These are phyloP conservation scores for Alectoria sarmentosa DNA, from an alignment of 495 filamentous ascomycete species.

Conservation along the genomic window DNA sequence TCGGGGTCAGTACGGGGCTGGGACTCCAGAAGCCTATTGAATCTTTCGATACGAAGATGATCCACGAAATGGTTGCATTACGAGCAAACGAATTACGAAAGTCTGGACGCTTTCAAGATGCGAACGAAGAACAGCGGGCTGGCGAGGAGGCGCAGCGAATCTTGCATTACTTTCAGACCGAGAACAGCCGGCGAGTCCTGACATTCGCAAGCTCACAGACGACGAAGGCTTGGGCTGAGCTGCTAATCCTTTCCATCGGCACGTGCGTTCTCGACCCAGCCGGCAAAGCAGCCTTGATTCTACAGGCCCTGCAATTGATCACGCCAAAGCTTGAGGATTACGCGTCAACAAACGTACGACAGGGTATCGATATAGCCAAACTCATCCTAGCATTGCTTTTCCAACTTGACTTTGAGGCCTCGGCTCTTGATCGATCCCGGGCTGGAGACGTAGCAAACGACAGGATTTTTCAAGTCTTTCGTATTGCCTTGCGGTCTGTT, in stretches of 20 bases:
- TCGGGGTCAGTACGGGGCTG: constrained; percentile 50
- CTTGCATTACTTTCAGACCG: constrained; percentile 48
- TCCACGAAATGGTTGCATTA: constrained; percentile 56
- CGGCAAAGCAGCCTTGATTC: constrained; percentile 62
- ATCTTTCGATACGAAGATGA: constrained; percentile 49
- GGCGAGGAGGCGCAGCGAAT: constrained; percentile 50
- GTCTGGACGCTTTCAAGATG: constrained; percentile 42
- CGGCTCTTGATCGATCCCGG: constrained; percentile 38
- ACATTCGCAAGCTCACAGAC: constrained; percentile 56
- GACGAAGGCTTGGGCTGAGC: constrained; percentile 71
- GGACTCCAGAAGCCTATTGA: constrained; percentile 40
- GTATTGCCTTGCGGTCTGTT: constrained; percentile 68
- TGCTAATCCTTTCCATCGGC: constrained; percentile 71
- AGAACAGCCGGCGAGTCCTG: constrained; percentile 63
- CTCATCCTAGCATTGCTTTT: constrained; percentile 70
- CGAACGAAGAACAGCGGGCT: constrained; percentile 50
- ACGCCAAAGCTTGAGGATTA: constrained; percentile 76
- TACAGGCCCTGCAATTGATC: constrained; percentile 77
- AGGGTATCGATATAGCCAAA: constrained; percentile 66
- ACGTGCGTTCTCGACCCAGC: constrained; percentile 64
- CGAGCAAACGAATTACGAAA: constrained; percentile 47
- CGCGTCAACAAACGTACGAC: constrained; percentile 53
- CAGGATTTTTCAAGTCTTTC: constrained; percentile 85
- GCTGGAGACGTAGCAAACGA: constrained; percentile 74
- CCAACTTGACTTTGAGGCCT: constrained; percentile 54